Base-by-base conservation (phyloP, 176 grass and related monocot species). In the Oropetium thomaeum region DNA sequence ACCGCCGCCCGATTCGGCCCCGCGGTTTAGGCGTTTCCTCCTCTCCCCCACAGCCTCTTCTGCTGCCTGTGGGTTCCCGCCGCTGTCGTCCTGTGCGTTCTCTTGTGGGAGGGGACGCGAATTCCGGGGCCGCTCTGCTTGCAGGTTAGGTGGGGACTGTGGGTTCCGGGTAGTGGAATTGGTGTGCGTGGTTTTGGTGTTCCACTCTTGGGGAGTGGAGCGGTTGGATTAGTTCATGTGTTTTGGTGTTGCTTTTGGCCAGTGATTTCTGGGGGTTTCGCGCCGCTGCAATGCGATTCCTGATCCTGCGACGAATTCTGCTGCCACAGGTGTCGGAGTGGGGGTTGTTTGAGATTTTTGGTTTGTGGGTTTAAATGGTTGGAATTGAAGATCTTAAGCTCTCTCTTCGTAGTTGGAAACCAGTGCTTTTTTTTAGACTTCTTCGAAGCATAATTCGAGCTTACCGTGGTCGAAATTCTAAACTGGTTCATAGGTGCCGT, bases 311-410 rank as follows among this genome's bases (percentile, higher is more conserved):
- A 45, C 63, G 45, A 84, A 88, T 79, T 75, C 64, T 7, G 35
- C 55, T 43, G 4, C 13, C 66, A 52, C 3, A 10, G 10, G n/a
- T 43, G 42, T 28, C 0, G 53, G 9, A 79, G 47, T 61, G 74
- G 19, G 47, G 38, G 63, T 10, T 30, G 53, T 39, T 63, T 5
- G 33, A 30, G 43, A 1, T 16, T 73, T 63, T 29, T 5, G 35
- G 28, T 2, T 19, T 6, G 9, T 17, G 42, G 43, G 12, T 62
- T 31, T 57, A 57, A 26, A 8, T 8, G 28, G 1, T 30, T 20
- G 27, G 0, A 44, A 78, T 71, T 48, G 72, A 67, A 74, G 69
- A 88, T 83, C 74, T 87, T 73, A 78, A 34, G 7, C 11, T 23
- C 27, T 26, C 3, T 30, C 42, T 27, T 55, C 22, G 42, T 66